These are phyloP conservation scores for Wallacemonas sp. DNA, from an alignment of 208 protist genomes.

Conservation along the genomic window DNA sequence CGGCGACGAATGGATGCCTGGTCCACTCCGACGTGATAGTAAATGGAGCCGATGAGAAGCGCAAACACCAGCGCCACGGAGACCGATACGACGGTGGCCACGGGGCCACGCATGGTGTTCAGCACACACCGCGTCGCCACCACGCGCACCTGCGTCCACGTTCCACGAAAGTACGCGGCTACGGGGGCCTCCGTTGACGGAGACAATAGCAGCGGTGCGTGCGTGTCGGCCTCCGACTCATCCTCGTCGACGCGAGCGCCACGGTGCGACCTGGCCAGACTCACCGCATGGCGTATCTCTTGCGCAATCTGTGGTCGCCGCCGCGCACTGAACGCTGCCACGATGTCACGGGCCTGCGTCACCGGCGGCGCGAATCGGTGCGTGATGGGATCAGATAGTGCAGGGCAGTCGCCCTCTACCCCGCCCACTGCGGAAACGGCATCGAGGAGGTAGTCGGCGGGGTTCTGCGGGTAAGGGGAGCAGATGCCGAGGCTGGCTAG, in stretches of 20 bases:
- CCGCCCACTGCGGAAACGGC: slow-evolving; percentile 30
- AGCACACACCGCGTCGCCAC: slow-evolving; percentile 52
- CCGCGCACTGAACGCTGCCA: slow-evolving; percentile 13
- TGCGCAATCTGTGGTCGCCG: background rate
- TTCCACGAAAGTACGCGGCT: slow-evolving; percentile 32
- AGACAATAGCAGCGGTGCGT: background rate
- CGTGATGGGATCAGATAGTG: background rate
- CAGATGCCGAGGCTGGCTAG: slow-evolving; percentile 56
- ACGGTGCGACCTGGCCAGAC: background rate
- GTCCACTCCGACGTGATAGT: slow-evolving; percentile 52
- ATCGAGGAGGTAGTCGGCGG: slow-evolving; percentile 86
- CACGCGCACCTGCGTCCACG: slow-evolving; percentile 46
- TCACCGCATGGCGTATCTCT: background rate
- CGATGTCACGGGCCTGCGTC: slow-evolving; percentile 13
- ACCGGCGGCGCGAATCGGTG: background rate
- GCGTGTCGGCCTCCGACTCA: background rate
- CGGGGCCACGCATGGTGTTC: slow-evolving; percentile 60
- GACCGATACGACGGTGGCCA: slow-evolving; percentile 41
- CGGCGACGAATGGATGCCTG: slow-evolving; percentile 56
- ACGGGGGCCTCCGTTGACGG: too few relatives aligned
- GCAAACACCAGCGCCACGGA: slow-evolving; percentile 57
- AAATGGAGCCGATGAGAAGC: slow-evolving; percentile 66
- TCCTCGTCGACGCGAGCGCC: too few relatives aligned
- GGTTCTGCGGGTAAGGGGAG: slow-evolving; percentile 44
- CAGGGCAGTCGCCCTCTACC: slow-evolving; percentile 12